Conservation (phyloP, 108 stramenopile genomes). For the Skeletonema tropicum region DNA sequence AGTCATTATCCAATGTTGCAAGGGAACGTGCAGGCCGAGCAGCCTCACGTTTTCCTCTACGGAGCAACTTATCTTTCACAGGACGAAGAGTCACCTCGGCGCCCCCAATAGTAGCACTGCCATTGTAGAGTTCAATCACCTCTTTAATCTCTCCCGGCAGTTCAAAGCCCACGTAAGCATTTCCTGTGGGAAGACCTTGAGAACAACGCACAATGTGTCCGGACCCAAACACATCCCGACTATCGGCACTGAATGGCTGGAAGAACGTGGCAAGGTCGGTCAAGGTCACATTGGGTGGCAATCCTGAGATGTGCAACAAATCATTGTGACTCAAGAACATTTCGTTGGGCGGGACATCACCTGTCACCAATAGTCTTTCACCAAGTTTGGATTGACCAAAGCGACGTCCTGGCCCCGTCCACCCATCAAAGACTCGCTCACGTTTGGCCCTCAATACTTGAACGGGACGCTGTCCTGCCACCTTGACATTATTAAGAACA, state of each 20-base stretch:
- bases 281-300: constrained; percentile 67
- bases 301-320: constrained; percentile 64
- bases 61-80: constrained; percentile 51
- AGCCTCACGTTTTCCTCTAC: constrained; percentile 44
- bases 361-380: constrained; percentile 71
- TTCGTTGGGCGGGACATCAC: constrained; percentile 78
- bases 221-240: constrained; percentile 73
- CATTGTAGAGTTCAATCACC: constrained; percentile 39
- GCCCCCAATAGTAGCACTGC: constrained; percentile 48
- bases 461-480: constrained; percentile 60
- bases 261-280: constrained; percentile 69
- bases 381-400: constrained; percentile 54
- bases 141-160: constrained; percentile 70
- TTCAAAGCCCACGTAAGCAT: constrained; percentile 87
- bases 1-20: constrained; percentile 68
- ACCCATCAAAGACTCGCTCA: constrained; percentile 63
- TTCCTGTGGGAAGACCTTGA: constrained; percentile 66
- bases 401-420: constrained; percentile 37
- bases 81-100: constrained; percentile 35
- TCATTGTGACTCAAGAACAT: constrained; percentile 79
- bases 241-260: constrained; percentile 68
- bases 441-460: constrained; percentile 75
- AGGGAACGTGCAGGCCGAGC: constrained; percentile 61
- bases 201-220: constrained; percentile 77
- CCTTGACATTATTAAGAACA: constrained; percentile 54